Conservation (phyloP, 345 rosid species). For the Pistacia vera region DNA sequence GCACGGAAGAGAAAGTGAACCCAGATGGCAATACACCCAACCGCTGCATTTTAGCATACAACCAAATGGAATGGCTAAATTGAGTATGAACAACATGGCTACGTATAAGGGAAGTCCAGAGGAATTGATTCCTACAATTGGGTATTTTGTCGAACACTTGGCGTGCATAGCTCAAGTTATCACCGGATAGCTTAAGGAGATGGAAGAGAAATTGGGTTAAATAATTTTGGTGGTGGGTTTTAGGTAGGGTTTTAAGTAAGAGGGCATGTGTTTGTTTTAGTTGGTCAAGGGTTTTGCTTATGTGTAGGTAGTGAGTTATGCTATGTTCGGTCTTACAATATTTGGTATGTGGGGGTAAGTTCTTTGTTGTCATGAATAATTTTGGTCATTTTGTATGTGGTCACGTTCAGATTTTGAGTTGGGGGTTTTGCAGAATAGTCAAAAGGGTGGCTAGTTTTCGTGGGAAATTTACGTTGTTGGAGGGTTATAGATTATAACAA, state of each 20-base stretch:
- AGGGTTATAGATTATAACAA: neutral
- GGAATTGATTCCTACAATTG: slow-evolving; percentile 27
- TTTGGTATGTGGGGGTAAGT: neutral
- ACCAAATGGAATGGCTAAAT: slow-evolving; percentile 26
- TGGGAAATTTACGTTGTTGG: neutral
- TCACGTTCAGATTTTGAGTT: neutral
- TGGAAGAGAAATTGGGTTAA: slow-evolving; percentile 22
- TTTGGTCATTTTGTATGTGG: neutral
- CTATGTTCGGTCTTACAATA: neutral
- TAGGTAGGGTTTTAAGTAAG: slow-evolving; percentile 26
- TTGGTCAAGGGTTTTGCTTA: slow-evolving; percentile 25
- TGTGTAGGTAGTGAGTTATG: slow-evolving; percentile 17
- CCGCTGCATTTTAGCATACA: slow-evolving; percentile 35
- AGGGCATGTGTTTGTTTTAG: slow-evolving; percentile 35
- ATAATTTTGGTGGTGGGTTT: slow-evolving; percentile 3
- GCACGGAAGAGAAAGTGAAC: slow-evolving; percentile 67
- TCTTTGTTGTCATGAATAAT: slow-evolving; percentile 13
- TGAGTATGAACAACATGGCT: slow-evolving; percentile 28
- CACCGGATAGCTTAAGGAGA: slow-evolving; percentile 15
- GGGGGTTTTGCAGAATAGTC: neutral
- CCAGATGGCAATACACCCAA: slow-evolving; percentile 37
- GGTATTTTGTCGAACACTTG: slow-evolving; percentile 44
- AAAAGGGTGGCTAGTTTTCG: neutral
- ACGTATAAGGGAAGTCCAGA: slow-evolving; percentile 39
- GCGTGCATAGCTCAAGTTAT: slow-evolving; percentile 37